Base-by-base conservation (phyloP, 768 basidiomycete genomes). In the Tricholoma terreum region DNA sequence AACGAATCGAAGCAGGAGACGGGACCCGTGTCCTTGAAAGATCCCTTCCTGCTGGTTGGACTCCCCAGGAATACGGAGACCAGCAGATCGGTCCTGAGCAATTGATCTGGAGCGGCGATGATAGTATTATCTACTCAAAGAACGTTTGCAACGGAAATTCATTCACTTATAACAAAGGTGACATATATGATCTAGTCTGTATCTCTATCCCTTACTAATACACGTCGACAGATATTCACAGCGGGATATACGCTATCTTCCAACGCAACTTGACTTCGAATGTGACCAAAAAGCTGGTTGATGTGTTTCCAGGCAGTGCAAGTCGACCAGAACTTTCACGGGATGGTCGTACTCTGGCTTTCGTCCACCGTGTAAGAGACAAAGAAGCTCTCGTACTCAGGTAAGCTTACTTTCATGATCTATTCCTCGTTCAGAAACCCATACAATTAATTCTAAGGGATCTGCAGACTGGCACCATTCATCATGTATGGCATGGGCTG, bases 31-130 rank as follows among this genome's bases (percentile, higher is more conserved):
- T 87, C 5, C 63, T 88, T 51, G 79, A 84, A 30, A 76, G 81
- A 43, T 80, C 73, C 2, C 71, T 89, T 4, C 87, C 88, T 14
- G 60, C 65, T 1, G 87, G 86, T 1, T 89, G 87, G 87, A 73
- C 75, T 24, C 66, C 79, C 19, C 75, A 81, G 9, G 67, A 84
- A 34, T 90, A 90, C 61, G 78, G 76, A 9, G 78, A 86, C 27
- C 86, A 87, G 61, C 89, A 90, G 67, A 84, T 90, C 57, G 89
- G 88, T 1, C 83, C 85, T 1, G 88, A 90, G 59, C 89, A 89
- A 63, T 73, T 84, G 58, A 75, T 87, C 46, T 90, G 86, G 86
- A 67, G 69, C 27, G 78, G 79, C 6, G 69, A 77, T 22, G 86
- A 88, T 58, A 70, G 74, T 15, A 63, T 90, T 9, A 84, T 90